phyloP scores from a whole-genome alignment of 2,329 filamentous ascomycete species.

The Nakataea oryzae region DNA sequence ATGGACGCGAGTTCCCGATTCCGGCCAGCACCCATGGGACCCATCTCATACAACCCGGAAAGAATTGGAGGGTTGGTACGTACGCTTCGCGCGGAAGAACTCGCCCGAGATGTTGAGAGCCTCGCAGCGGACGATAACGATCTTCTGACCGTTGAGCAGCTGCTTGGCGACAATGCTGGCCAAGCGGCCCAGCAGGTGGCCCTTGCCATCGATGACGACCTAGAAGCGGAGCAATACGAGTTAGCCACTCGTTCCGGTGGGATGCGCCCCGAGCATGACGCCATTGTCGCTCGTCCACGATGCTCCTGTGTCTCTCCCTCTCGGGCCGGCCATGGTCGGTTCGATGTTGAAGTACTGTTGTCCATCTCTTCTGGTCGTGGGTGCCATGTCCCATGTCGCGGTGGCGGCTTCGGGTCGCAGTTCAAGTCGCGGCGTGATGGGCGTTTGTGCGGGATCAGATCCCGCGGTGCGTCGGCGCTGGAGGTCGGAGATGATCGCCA shows the following conservation, averaged over 20 bases:
- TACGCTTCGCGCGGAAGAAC: conserved; percentile 99
- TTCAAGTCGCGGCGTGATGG: neutral
- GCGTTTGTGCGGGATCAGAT: neutral
- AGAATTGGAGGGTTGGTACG: conserved; percentile 33
- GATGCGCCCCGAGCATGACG: neutral
- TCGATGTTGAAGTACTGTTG: neutral
- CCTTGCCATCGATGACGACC: conserved; percentile 99
- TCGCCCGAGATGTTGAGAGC: conserved; percentile 99
- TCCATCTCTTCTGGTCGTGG: neutral
- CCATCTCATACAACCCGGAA: neutral
- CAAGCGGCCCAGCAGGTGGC: conserved; percentile 98
- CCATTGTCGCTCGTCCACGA: neutral
- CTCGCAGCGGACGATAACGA: conserved; percentile 97
- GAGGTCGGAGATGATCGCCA: neutral
- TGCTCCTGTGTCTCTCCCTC: neutral
- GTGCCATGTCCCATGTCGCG: neutral
- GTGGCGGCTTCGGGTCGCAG: neutral
- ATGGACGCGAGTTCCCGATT: neutral
- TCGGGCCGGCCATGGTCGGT: neutral
- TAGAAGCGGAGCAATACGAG: conserved; percentile 27
- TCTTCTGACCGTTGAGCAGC: conserved; percentile 98
- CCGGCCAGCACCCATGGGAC: neutral
- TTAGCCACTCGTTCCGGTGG: neutral
- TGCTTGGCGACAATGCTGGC: conserved; percentile 98
- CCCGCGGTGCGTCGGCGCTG: neutral